Base-by-base conservation (phyloP, 768 basidiomycete genomes). In the Mycena haematopus region DNA sequence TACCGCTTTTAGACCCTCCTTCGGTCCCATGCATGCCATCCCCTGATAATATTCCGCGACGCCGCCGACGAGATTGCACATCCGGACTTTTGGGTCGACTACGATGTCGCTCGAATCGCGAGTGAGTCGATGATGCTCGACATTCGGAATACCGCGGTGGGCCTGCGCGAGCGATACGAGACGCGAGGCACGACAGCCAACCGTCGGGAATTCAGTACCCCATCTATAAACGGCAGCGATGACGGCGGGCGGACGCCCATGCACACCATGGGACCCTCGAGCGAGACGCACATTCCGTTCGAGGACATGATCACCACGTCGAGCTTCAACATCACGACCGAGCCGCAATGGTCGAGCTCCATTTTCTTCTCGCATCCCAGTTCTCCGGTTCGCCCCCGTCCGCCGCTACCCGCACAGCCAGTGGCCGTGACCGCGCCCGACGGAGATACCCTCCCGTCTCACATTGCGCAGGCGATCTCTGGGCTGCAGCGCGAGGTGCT, bases 251-350 rank as follows among this genome's bases (percentile, higher is more conserved):
- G 52, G 53, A 65, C 63, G 8, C 63, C 63, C 72, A 74, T 60
- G 50, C 70, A 46, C 52, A 68, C 57, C 53, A 52, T 51, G 58
- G 52, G 46, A 21, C 63, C 80, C 54, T 74, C 80, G 15, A 76
- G 71, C 14, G 78, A 78, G 60, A 68, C 75, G 8, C 76, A 75
- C 36, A 73, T 92, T 56, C 91, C 90, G 4, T 77, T 93, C n/a
- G 83, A 87, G 68, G 87, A 89, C 59, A 91, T 93, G 86, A 81
- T 92, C 56, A 77, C 84, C 22, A 87, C 85, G 2, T 91, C 89
- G 13, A 86, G 87, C 62, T 71, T 86, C 19, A 85, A 90, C 27
- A 72, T 92, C 58, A 85, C 90, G 61, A 78, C 90, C 53, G 76
- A 82, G 35, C 78, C 81, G 4, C 77, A 81, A 27, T 90, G 89